Evolutionary conservation across 352 stramenopile species (phyloP), one percentile per base, ranked within the genome.

Genomic region (Albugo candida): DNA sequence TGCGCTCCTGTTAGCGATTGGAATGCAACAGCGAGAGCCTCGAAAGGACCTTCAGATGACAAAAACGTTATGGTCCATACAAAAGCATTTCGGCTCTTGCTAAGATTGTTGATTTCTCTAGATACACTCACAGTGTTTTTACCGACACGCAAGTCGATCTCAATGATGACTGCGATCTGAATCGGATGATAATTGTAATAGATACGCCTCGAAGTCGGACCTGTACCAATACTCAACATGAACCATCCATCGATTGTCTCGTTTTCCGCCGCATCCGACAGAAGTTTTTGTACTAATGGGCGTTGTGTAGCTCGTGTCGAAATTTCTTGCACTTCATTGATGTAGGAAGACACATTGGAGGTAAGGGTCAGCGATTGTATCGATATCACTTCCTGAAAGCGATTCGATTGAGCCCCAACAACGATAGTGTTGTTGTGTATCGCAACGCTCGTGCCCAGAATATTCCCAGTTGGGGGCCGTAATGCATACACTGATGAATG

Each of bases 21-120:
- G 8, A 8, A 43, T 31, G 44, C 78, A 43, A 48, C 58, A 2
- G 54, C 61, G 21, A 92, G 52, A 17, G 63, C 53, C 6, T 71
- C 55, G 0, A 88, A 46, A 1, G 65, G 59, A 0, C 75, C 75
- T 63, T 81, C 65, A 6, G 65, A 57, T 49, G 68, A 78, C 35
- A 84, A 51, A 46, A 92, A 89, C 19, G 73, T 86, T 38, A 92
- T 82, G 18, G 53, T 59, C 78, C 78, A 92, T 16, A 83, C 45
- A 44, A 67, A 92, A 14, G 52, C 75, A 45, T 82, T 67, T 12
- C 55, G 66, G 54, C 78, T 87, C 6, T 53, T 70, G 48, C 78
- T 89, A 45, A 66, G 85, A 0, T 62, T 80, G 36, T 92, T 92
- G 24, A 60, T 55, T 5, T 57, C 51, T 0, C 78, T 63, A 1